Base-by-base conservation (phyloP, 2,329 filamentous ascomycete species). In the Dendryphion nanum region DNA sequence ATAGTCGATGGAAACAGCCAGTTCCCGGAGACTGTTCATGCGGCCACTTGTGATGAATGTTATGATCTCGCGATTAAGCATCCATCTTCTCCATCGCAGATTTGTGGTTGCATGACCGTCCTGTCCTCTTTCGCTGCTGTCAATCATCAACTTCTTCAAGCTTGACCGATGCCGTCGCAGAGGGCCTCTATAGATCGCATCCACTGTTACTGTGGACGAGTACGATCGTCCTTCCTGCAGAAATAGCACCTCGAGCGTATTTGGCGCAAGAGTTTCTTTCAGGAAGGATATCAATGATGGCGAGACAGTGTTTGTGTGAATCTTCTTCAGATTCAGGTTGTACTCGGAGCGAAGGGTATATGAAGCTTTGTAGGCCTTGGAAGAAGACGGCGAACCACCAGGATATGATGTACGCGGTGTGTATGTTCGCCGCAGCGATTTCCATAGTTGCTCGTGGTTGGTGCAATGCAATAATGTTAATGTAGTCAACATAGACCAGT, bases 181-280 rank as follows among this genome's bases (percentile, higher is more conserved):
- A 5, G 84, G 77, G 10, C 81, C 80, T 41, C 77, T 78, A 65
- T 86, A 89, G 45, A 93, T 85, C 14, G 79, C 72, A 23, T 87
- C 81, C 38, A 90, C 76, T 3, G 77, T 74, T 1, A 90, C 82
- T 6, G 68, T 68, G 1, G 79, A 77, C n/a, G 71, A 61, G 61
- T 77, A 72, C 16, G 64, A 59, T 41, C 75, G 62, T 51, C 76
- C 57, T 70, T 90, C 85, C 61, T 90, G 86, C 33, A 93, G 65
- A 58, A 89, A 89, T 7, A 93, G 72, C 6, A 82, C 82, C 63
- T 93, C 85, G n/a, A 93, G 71, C 18, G 80, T 85, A 60, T 93
- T 87, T 1, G 87, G 87, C 15, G 82, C 83, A 24, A 93, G 72
- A 0, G 85, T 83, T 44, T 90, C 85, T 51, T 84, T 86, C 45